Percentiles rank a stretch among this genome's conserved stretches.
These are phyloP conservation scores for Lecanicillium sp. DNA, from an alignment of 2,329 filamentous ascomycete species.

Conservation along the genomic window DNA sequence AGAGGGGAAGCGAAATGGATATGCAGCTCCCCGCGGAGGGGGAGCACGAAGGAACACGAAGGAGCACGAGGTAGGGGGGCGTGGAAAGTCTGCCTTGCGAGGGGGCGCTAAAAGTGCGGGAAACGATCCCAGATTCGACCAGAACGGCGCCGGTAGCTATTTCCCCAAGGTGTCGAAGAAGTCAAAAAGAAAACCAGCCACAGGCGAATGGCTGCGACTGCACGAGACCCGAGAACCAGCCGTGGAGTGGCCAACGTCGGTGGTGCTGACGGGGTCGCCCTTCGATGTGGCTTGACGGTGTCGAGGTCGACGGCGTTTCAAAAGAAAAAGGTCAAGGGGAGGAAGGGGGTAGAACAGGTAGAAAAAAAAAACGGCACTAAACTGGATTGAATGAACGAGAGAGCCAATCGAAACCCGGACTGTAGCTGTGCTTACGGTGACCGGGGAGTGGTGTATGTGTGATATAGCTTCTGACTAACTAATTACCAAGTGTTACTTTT, in stretches of 20 bases:
- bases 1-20: background rate
- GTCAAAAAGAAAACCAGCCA: background rate
- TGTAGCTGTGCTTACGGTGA: conserved; percentile 5
- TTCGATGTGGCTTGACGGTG: conserved; percentile 2
- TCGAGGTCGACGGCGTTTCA: too few relatives aligned
- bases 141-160: background rate
- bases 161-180: background rate
- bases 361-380: too few relatives aligned
- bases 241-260: background rate
- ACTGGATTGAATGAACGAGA: conserved; percentile 3
- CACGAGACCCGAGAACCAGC: conserved; percentile 2
- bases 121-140: conserved; percentile 9
- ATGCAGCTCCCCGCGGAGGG: too few relatives aligned
- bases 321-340: too few relatives aligned
- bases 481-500: too few relatives aligned
- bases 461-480: too few relatives aligned
- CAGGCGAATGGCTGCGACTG: background rate
- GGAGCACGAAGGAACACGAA: too few relatives aligned
- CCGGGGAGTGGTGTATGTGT: background rate
- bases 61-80: too few relatives aligned
- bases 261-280: conserved; percentile 9
- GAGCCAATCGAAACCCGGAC: background rate
- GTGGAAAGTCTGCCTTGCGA: too few relatives aligned
- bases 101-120: conserved; percentile 9
- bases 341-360: too few relatives aligned